Evolutionary conservation across 2,329 filamentous ascomycete species (phyloP).

Genomic region (Alternaria ventricosa): DNA sequence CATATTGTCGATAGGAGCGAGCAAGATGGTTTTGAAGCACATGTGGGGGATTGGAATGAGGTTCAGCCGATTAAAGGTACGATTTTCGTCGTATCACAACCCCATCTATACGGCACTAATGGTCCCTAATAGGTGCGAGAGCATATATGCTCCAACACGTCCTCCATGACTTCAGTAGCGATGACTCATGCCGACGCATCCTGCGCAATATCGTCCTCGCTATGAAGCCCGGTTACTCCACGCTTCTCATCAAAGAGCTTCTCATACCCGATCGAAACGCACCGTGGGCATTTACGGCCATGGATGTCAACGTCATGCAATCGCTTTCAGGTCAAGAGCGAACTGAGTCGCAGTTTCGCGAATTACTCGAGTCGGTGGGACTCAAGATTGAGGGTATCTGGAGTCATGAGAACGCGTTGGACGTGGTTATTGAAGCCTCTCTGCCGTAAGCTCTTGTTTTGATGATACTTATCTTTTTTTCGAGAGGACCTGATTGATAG

Average conservation of each 20-base stretch:
- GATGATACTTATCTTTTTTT: no score
- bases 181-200: neutral
- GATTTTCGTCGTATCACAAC: rapidly evolving
- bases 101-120: neutral
- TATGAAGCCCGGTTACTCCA: neutral
- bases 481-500: no score
- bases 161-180: neutral
- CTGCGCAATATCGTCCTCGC: neutral
- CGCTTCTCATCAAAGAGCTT: neutral
- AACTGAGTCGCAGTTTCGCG: neutral
- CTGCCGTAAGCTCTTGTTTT: no score
- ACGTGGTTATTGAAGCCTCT: neutral
- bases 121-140: rapidly evolving
- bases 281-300: neutral
- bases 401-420: neutral
- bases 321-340: neutral
- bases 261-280: neutral
- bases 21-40: conserved; percentile 10
- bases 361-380: neutral
- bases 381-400: neutral
- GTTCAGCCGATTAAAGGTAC: neutral
- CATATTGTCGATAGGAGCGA: conserved; percentile 11
- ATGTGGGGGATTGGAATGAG: neutral
- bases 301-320: neutral
- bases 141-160: neutral